Evolutionary conservation across 495 filamentous ascomycete genomes (phyloP).

Genomic region (Penicillium atrosanguineum): DNA sequence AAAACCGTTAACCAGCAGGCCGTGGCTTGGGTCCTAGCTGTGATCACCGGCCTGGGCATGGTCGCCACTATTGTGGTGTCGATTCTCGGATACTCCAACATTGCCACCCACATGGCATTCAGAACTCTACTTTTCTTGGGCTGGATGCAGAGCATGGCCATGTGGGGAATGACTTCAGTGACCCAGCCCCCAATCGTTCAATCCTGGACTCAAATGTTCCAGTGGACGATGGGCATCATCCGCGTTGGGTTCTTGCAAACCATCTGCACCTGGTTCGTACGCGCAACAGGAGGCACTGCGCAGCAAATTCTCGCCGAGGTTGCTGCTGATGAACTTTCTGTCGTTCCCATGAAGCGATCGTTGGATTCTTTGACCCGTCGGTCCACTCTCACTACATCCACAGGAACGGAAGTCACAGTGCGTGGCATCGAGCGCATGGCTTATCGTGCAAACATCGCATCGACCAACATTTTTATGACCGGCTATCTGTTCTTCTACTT

Average conservation of each 20-base stretch:
- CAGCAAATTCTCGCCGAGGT: conserved; percentile 64
- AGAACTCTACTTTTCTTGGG: conserved; percentile 91
- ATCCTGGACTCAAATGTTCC: conserved; percentile 95
- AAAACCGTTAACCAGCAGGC: conserved; percentile 86
- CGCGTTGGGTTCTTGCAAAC: conserved; percentile 76
- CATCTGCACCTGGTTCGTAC: conserved; percentile 94
- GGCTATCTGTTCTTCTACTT: conserved; percentile 86
- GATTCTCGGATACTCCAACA: conserved; percentile 84
- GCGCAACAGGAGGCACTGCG: conserved; percentile 84
- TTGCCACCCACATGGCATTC: conserved; percentile 89
- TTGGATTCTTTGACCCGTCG: conserved; percentile 36
- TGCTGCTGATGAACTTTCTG: conserved; percentile 69
- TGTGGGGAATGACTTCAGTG: conserved; percentile 80
- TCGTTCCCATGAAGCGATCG: conserved; percentile 77
- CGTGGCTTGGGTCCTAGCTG: conserved; percentile 82
- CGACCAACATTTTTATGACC: conserved; percentile 91
- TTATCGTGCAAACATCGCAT: conserved; percentile 77
- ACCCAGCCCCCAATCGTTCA: conserved; percentile 82
- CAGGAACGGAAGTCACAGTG: conserved; percentile 62
- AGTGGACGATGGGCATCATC: conserved; percentile 97
- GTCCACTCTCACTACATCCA: conserved; percentile 40
- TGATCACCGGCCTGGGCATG: conserved; percentile 79
- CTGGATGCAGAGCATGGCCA: conserved; percentile 94
- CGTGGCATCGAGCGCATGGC: conserved; percentile 86
- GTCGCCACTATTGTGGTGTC: conserved; percentile 75